Conservation (phyloP, 345 rosid species). For the Isatis tinctoria region DNA sequence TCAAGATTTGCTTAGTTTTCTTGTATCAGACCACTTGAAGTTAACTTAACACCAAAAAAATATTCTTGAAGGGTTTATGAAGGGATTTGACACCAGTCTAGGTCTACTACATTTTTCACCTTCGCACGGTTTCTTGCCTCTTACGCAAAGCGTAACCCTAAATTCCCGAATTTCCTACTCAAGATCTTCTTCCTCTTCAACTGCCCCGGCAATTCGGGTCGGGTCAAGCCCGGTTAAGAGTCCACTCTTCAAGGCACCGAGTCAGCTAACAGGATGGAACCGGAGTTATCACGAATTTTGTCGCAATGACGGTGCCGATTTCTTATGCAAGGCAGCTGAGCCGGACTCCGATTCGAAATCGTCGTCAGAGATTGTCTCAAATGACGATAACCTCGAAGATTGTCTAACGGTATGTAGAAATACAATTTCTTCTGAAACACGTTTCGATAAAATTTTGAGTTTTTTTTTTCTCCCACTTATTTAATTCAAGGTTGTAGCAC, state of each 20-base stretch:
- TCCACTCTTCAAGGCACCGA: slow-evolving; percentile 35
- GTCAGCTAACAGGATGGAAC: slow-evolving; percentile 35
- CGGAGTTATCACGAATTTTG: slow-evolving; percentile 26
- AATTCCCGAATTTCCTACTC: slow-evolving; percentile 2
- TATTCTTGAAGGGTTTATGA: no score
- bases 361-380: slow-evolving; percentile 57
- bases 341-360: slow-evolving; percentile 40
- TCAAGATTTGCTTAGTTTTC: no score
- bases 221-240: slow-evolving; percentile 8
- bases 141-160: slow-evolving; percentile 2
- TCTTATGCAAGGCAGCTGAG: slow-evolving; percentile 33
- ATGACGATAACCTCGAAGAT: slow-evolving; percentile 58
- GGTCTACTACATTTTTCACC: no score
- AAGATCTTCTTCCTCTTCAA: slow-evolving; percentile 4
- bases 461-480: no score
- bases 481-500: slow-evolving; percentile 62
- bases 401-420: slow-evolving; percentile 55
- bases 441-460: no score
- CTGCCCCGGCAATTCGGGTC: slow-evolving; percentile 27
- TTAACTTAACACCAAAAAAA: no score
- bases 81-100: no score
- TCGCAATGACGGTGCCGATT: slow-evolving; percentile 21
- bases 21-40: no score
- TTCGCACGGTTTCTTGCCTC: slow-evolving; percentile 14
- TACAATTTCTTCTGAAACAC: neutral